These are phyloP conservation scores for Trametes pubescens DNA, from an alignment of 1,284 basidiomycete species.

Conservation along the genomic window DNA sequence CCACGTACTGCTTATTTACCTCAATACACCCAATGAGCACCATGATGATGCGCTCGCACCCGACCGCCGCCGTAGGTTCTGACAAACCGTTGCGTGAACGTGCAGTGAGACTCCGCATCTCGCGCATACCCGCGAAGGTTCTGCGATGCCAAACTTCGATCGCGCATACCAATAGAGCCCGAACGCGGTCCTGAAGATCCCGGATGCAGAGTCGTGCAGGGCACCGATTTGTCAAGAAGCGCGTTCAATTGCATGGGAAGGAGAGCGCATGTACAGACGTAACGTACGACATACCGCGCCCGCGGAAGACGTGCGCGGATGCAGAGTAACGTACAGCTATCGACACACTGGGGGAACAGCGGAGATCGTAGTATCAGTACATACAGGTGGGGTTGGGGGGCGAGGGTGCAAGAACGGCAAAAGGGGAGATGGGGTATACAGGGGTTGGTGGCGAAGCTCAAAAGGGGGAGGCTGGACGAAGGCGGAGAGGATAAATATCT, in stretches of 20 bases:
- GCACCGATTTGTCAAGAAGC: slow-evolving; percentile 1
- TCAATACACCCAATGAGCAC: not conserved
- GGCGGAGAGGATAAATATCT: slow-evolving; percentile 38
- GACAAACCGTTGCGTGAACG: not conserved
- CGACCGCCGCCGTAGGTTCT: not conserved
- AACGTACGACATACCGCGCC: slow-evolving; percentile 10
- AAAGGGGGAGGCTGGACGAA: slow-evolving; percentile 11
- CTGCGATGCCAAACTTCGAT: slow-evolving; percentile 8
- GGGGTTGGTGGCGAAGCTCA: not conserved
- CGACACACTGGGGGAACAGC: slow-evolving; percentile 18
- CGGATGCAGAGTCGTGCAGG: not conserved
- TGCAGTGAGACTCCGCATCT: not conserved
- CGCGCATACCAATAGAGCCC: not conserved
- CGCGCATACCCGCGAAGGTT: slow-evolving; percentile 18
- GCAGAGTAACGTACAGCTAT: slow-evolving; percentile 20
- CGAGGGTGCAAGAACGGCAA: slow-evolving; percentile 9
- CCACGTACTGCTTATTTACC: not conserved
- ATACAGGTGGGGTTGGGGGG: not conserved
- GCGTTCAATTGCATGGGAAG: slow-evolving; percentile 17
- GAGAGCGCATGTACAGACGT: slow-evolving; percentile 19
- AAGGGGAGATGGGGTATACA: not conserved
- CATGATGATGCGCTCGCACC: not conserved
- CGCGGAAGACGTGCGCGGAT: not conserved
- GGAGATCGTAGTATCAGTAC: slow-evolving; percentile 11
- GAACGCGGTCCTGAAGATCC: slow-evolving; percentile 2